A percentile compares a stretch with the other conserved stretches of the same genome.
Evolutionary conservation across 225 moss, liverwort and hornwort species (phyloP).

Genomic region (Antitrichia curtipendula): DNA sequence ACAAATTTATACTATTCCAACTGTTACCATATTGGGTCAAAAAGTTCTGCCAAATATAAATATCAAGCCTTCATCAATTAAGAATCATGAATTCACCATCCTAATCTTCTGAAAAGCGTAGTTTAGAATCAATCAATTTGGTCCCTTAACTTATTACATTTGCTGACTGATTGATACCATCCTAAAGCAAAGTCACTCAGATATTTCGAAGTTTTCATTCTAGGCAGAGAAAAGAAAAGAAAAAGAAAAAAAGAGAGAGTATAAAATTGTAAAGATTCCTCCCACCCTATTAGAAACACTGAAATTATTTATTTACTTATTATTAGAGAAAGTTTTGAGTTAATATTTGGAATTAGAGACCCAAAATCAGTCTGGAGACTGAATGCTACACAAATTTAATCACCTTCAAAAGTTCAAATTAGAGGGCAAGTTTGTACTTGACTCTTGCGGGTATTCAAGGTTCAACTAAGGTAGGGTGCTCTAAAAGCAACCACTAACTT

Average conservation of each 20-base stretch:
- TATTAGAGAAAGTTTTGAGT: not conserved
- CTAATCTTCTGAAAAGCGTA: not conserved
- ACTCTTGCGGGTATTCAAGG: too few species aligned
- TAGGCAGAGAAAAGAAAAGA: fast-evolving
- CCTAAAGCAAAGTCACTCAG: not conserved
- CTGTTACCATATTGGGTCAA: not conserved
- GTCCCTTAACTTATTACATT: not conserved
- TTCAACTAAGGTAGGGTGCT: too few species aligned
- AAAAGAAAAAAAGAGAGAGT: not conserved
- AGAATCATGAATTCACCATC: not conserved
- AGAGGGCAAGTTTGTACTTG: not conserved
- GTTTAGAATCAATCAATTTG: not conserved
- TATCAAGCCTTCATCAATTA: not conserved
- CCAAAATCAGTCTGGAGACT: fast-evolving
- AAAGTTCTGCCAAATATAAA: not conserved
- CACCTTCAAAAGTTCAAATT: not conserved
- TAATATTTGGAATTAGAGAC: not conserved
- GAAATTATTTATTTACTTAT: not conserved
- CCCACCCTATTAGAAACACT: not conserved
- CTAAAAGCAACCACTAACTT: too few species aligned
- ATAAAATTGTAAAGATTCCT: not conserved
- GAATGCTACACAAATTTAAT: not conserved
- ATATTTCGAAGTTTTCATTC: not conserved
- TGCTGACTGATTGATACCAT: not conserved
- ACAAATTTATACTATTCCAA: not conserved